Conservation (phyloP, 2,329 filamentous ascomycete species). For the Pestalotiopsis fici region DNA sequence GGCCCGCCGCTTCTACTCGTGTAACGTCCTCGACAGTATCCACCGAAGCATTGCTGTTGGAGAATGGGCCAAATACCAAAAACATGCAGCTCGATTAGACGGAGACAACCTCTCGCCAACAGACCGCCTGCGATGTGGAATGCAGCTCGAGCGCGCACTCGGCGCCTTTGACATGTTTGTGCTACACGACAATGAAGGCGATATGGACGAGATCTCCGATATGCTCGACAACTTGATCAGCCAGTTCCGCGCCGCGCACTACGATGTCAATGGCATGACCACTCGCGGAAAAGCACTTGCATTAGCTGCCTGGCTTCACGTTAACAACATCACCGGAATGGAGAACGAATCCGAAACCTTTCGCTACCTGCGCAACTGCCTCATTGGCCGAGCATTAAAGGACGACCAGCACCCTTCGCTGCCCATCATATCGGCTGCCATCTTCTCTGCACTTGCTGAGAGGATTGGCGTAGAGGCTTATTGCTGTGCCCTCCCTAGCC, state of each 20-base stretch:
- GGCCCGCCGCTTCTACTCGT: constrained; percentile 74
- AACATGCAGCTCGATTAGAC: constrained; percentile 27
- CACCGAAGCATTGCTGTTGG: constrained; percentile 79
- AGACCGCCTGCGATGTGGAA: constrained; percentile 46
- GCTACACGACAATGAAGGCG: constrained; percentile 69
- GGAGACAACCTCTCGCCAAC: constrained; percentile 19
- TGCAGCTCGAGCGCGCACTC: constrained; percentile 70
- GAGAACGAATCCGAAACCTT: constrained; percentile 67
- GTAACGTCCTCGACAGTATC: constrained; percentile 73
- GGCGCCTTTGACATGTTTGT: constrained; percentile 91
- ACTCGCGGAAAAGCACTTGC: constrained; percentile 68
- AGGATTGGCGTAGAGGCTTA: constrained; percentile 74
- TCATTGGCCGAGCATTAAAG: constrained; percentile 79
- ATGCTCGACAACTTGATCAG: constrained; percentile 69
- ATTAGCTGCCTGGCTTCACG: constrained; percentile 70
- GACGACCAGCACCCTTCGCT: constrained; percentile 75
- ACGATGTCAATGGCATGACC: constrained; percentile 55
- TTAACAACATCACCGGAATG: constrained; percentile 70
- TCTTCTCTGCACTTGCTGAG: constrained; percentile 79
- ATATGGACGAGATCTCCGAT: constrained; percentile 59
- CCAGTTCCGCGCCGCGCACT: constrained; percentile 54
- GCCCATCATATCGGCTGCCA: constrained; percentile 82
- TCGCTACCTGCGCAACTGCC: constrained; percentile 81
- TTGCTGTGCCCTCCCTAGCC: constrained; percentile 80
- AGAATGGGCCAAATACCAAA: constrained; percentile 67